Conservation (phyloP, 345 rosid genomes). For the Populus pruinosa region DNA sequence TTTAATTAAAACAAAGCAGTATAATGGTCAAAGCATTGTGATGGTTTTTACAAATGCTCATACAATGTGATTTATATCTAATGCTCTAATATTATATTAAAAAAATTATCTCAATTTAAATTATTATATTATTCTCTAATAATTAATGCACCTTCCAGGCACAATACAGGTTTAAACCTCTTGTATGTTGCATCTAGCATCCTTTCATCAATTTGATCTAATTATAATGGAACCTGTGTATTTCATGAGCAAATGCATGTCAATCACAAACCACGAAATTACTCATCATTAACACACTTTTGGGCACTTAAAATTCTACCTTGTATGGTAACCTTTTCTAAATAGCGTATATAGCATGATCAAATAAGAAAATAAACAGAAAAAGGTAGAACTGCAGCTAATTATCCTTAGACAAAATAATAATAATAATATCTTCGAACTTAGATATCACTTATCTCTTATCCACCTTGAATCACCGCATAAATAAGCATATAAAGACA, state of each 20-base stretch:
- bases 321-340: not conserved
- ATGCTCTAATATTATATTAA: too few relatives aligned
- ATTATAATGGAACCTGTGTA: conserved; percentile 64
- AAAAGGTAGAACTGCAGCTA: not conserved
- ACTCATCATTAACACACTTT: not conserved
- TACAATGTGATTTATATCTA: too few relatives aligned
- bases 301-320: not conserved
- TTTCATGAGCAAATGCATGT: not conserved
- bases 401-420: not conserved
- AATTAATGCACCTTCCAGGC: conserved; percentile 71
- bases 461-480: not conserved
- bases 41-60: accelerated
- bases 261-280: not conserved
- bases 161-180: conserved; percentile 74
- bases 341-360: not conserved
- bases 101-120: too few relatives aligned
- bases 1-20: too few relatives aligned
- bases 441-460: not conserved
- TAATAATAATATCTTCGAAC: not conserved
- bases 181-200: conserved; percentile 91
- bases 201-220: conserved; percentile 92
- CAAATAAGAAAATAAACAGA: too few relatives aligned
- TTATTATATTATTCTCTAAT: too few relatives aligned
- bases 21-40: too few relatives aligned
- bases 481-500: not conserved